These are phyloP conservation scores for Diaporthe sp. DNA, from an alignment of 2,329 filamentous ascomycete genomes.

Conservation along the genomic window DNA sequence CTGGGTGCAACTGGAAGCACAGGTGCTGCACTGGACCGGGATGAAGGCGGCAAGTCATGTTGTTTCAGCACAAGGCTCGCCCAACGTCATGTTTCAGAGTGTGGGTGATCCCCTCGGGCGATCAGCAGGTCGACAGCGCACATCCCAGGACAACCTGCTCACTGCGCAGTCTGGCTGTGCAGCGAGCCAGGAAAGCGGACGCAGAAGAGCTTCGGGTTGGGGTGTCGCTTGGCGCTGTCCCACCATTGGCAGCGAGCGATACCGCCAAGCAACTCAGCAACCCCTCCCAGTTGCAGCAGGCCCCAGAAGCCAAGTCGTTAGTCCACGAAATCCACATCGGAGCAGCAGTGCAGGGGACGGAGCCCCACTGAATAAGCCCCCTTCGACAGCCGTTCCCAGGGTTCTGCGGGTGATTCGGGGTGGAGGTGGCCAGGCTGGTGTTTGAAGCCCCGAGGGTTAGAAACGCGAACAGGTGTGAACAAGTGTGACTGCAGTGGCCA, in stretches of 20 bases:
- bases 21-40: constrained; percentile 9
- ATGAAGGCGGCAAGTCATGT: constrained; percentile 28
- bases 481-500: constrained; percentile 17
- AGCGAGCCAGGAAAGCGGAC: neutral
- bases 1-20: constrained; percentile 23
- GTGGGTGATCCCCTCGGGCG: constrained; percentile 10
- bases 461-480: constrained; percentile 14
- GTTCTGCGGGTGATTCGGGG: constrained; percentile 13
- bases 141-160: constrained; percentile 18
- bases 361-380: constrained; percentile 23
- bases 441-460: constrained; percentile 12
- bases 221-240: constrained; percentile 18
- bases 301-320: constrained; percentile 25
- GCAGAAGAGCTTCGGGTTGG: constrained; percentile 15
- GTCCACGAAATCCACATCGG: neutral
- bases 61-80: constrained; percentile 25
- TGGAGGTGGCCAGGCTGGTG: constrained; percentile 23
- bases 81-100: constrained; percentile 33
- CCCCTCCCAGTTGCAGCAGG: constrained; percentile 20
- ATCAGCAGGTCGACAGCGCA: constrained; percentile 22
- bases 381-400: neutral
- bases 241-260: constrained; percentile 20
- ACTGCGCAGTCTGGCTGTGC: neutral
- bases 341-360: neutral
- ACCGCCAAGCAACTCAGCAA: constrained; percentile 15